Evolutionary conservation across 768 basidiomycete genomes (phyloP).

Genomic region (Cantharellus cinnabarinus): DNA sequence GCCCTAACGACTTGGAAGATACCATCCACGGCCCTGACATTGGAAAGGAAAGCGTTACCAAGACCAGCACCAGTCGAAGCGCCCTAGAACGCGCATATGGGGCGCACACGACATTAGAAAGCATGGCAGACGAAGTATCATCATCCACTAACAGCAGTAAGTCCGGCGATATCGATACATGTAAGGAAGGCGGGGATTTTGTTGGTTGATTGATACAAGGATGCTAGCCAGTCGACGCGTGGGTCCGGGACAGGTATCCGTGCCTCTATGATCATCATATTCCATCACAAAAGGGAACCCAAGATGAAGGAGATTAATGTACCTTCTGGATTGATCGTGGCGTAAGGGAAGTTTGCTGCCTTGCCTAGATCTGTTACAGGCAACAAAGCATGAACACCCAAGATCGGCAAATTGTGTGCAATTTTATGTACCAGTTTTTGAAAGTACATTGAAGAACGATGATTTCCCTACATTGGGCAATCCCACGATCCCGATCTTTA

Average conservation of each 20-base stretch:
- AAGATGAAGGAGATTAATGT: background rate
- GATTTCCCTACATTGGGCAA: slow-evolving; percentile 96
- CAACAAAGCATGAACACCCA: slow-evolving; percentile 8
- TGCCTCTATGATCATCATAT: slow-evolving; percentile 24
- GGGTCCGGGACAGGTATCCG: slow-evolving; percentile 88
- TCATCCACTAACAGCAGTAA: slow-evolving; percentile 53
- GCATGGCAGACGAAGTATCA: no score
- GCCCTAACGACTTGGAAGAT: slow-evolving; percentile 98
- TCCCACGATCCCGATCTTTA: slow-evolving; percentile 98
- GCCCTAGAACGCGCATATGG: slow-evolving; percentile 27
- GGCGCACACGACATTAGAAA: no score
- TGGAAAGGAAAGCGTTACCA: slow-evolving; percentile 92
- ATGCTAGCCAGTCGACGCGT: slow-evolving; percentile 88
- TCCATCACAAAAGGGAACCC: slow-evolving; percentile 6
- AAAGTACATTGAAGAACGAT: slow-evolving; percentile 96
- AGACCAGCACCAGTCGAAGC: slow-evolving; percentile 96
- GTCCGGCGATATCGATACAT: slow-evolving; percentile 95
- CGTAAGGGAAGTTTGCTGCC: slow-evolving; percentile 95
- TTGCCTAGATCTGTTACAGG: slow-evolving; percentile 53
- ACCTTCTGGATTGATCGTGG: slow-evolving; percentile 74
- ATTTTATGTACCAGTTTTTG: slow-evolving; percentile 50
- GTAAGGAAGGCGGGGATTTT: slow-evolving; percentile 88
- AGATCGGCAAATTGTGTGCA: slow-evolving; percentile 7
- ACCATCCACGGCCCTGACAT: slow-evolving; percentile 95
- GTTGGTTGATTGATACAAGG: slow-evolving; percentile 72